phyloP scores from a whole-genome alignment of 1,284 basidiomycete genomes.

The Somion occarium region DNA sequence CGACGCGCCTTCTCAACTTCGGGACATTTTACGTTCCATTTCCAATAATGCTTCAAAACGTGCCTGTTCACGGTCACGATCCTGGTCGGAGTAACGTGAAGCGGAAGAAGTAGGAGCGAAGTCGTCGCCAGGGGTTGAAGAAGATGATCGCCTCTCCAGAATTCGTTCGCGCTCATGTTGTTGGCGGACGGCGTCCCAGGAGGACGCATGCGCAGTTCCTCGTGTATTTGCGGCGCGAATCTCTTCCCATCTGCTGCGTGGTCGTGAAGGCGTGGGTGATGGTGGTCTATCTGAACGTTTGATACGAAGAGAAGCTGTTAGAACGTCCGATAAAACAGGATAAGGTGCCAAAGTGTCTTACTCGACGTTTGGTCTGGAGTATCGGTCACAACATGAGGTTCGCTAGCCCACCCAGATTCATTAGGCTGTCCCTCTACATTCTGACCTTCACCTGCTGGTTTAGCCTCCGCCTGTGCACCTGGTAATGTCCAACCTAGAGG shows the following conservation, averaged over 20 bases:
- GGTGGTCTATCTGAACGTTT: background rate
- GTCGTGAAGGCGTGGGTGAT: slow-evolving; percentile 14
- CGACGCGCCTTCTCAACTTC: too few species aligned
- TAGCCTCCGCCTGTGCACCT: slow-evolving; percentile 5
- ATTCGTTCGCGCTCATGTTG: slow-evolving; percentile 42
- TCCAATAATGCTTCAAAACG: slow-evolving; percentile 57
- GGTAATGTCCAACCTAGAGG: slow-evolving; percentile 12
- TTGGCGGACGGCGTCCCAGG: slow-evolving; percentile 66
- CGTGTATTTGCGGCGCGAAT: slow-evolving; percentile 50
- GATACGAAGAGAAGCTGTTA: background rate
- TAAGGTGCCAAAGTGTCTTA: background rate
- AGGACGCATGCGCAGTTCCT: slow-evolving; percentile 38
- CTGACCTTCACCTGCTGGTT: background rate
- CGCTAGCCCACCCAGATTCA: background rate
- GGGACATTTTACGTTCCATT: slow-evolving; percentile 40
- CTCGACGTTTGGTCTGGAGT: background rate
- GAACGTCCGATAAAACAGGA: background rate
- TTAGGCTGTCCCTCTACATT: background rate
- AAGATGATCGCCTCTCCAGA: slow-evolving; percentile 5
- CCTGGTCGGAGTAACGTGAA: slow-evolving; percentile 22
- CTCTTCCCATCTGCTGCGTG: slow-evolving; percentile 53
- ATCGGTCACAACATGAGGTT: background rate
- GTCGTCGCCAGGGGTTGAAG: slow-evolving; percentile 10
- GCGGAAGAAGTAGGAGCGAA: background rate
- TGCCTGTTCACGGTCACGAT: slow-evolving; percentile 44